phyloP scores from a whole-genome alignment of 1,284 basidiomycete species.

The Vanrija sp. region DNA sequence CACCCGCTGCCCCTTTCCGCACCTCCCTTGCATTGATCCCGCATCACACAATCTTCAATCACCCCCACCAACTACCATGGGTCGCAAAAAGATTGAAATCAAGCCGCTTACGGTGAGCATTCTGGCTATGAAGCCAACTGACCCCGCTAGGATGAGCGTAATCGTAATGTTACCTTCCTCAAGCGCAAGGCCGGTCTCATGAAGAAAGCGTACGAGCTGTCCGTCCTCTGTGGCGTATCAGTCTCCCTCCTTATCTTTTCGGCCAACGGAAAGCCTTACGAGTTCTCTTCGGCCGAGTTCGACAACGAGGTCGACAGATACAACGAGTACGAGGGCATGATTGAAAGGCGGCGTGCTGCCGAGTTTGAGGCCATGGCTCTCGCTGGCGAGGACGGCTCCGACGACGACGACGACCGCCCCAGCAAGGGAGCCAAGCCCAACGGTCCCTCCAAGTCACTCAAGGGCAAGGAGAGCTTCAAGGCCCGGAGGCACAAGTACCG shows the following conservation, averaged over 20 bases:
- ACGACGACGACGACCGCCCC: slow-evolving; percentile 38
- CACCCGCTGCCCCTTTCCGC: no score
- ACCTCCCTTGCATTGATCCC: no score
- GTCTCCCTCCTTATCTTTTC: slow-evolving; percentile 49
- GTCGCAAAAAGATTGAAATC: slow-evolving; percentile 50
- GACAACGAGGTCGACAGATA: slow-evolving; percentile 46
- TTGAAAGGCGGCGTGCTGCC: slow-evolving; percentile 45
- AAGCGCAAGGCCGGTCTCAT: slow-evolving; percentile 49
- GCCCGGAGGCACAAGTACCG: slow-evolving; percentile 10
- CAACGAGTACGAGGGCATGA: slow-evolving; percentile 48
- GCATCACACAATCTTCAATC: no score
- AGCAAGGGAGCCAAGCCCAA: slow-evolving; percentile 6
- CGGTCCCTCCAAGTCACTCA: slow-evolving; percentile 28
- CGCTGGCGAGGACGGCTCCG: slow-evolving; percentile 41
- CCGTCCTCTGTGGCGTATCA: slow-evolving; percentile 46
- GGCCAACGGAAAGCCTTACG: slow-evolving; percentile 44
- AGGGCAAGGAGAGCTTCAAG: slow-evolving; percentile 46
- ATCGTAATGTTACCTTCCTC: slow-evolving; percentile 31
- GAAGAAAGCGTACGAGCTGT: slow-evolving; percentile 51
- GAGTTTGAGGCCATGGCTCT: slow-evolving; percentile 46
- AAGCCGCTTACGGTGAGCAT: slow-evolving; percentile 42
- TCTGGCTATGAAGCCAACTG: background rate
- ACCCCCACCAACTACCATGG: slow-evolving; percentile 26
- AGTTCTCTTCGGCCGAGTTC: slow-evolving; percentile 44
- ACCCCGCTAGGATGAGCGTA: slow-evolving; percentile 43